Percentiles rank a stretch among this genome's conserved stretches.
Evolutionary conservation across 1,139 yeast species (phyloP).

Genomic region (Meyerozyma carpophila): DNA sequence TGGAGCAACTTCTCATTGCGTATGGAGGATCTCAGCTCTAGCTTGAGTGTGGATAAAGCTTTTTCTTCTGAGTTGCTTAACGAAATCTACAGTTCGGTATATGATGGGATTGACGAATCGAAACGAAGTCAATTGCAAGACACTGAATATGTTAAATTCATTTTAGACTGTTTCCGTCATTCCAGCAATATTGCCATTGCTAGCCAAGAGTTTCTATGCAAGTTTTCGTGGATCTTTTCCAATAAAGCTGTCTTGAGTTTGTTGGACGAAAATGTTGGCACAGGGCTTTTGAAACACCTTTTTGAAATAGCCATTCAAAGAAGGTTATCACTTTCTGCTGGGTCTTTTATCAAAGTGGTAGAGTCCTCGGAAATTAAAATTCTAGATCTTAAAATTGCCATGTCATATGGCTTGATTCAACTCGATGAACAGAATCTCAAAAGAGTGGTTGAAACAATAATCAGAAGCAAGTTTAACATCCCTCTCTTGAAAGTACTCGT

Average conservation of each 20-base stretch:
- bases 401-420: background rate
- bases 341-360: background rate
- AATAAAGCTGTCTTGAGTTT: constrained; percentile 7
- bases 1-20: constrained; percentile 11
- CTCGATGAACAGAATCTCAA: background rate
- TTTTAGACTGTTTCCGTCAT: constrained; percentile 10
- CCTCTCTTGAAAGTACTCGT: background rate
- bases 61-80: constrained; percentile 19
- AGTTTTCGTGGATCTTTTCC: constrained; percentile 21
- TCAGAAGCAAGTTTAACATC: background rate
- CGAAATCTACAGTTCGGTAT: constrained; percentile 23
- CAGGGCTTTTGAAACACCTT: background rate
- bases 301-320: background rate
- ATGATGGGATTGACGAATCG: background rate
- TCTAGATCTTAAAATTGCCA: background rate
- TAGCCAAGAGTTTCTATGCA: constrained; percentile 12
- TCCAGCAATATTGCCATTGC: constrained; percentile 1
- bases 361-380: background rate
- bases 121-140: constrained; percentile 1
- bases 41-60: constrained; percentile 6
- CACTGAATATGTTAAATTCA: constrained; percentile 7
- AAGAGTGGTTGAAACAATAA: background rate
- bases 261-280: constrained; percentile 1
- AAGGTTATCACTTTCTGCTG: background rate
- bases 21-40: constrained; percentile 1